Evolutionary conservation across 116 monocot species (phyloP).

Genomic region (Dioscorea cayenensis): DNA sequence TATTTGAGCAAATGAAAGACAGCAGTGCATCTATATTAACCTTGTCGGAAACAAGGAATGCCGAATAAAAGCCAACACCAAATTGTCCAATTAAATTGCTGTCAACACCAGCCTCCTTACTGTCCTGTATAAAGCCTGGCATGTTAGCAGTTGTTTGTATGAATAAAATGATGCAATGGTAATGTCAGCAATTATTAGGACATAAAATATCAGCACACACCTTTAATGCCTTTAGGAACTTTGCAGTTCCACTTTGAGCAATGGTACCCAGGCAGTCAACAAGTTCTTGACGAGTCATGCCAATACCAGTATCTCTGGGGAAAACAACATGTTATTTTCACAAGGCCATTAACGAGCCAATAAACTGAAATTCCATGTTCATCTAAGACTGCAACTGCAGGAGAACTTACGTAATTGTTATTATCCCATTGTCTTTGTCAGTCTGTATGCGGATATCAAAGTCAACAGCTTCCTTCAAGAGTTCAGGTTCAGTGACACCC

Average conservation of each 20-base stretch:
- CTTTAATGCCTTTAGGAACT: conserved; percentile 86
- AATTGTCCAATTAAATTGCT: conserved; percentile 97
- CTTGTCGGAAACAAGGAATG: conserved; percentile 94
- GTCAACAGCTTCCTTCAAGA: conserved; percentile 76
- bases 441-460: conserved; percentile 91
- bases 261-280: conserved; percentile 92
- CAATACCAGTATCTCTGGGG: conserved; percentile 87
- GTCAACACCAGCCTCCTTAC: conserved; percentile 79
- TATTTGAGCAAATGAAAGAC: too few relatives aligned
- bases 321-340: not conserved
- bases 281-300: conserved; percentile 92
- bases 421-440: conserved; percentile 90
- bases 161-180: not conserved
- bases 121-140: conserved; percentile 52
- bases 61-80: conserved; percentile 98
- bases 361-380: not conserved
- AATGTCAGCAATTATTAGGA: not conserved
- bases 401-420: conserved; percentile 76
- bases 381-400: not conserved
- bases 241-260: conserved; percentile 96
- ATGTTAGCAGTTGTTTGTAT: conserved; percentile 1
- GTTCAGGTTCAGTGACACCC: conserved; percentile 77
- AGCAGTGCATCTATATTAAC: conserved; percentile 10
- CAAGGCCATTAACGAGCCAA: not conserved
- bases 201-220: conserved; percentile 20